Evolutionary conservation across 169 alveolate species (phyloP).

Genomic region (Cystoisospora suis): DNA sequence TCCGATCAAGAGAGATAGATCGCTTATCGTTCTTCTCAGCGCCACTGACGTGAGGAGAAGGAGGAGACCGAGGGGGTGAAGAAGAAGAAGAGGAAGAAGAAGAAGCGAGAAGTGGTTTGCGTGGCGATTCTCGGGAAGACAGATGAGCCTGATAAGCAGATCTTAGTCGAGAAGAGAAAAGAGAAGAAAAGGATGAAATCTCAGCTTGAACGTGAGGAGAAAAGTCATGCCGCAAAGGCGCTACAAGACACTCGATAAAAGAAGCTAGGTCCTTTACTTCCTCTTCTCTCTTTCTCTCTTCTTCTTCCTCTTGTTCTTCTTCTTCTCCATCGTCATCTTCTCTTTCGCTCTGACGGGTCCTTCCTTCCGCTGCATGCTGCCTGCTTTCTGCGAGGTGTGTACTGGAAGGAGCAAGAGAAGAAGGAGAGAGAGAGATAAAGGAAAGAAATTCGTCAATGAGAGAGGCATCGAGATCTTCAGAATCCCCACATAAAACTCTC

Average conservation of each 20-base stretch:
- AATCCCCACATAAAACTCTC: background rate
- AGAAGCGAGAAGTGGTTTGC: too few species aligned
- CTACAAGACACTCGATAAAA: background rate
- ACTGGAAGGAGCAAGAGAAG: background rate
- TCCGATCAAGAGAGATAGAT: too few species aligned
- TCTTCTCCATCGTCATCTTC: background rate
- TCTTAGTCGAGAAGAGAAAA: background rate
- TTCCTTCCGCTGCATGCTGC: too few species aligned
- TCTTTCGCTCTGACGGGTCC: background rate
- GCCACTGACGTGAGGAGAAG: background rate
- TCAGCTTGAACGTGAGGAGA: background rate
- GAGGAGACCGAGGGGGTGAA: background rate
- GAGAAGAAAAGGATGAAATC: background rate
- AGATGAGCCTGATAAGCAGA: too few species aligned
- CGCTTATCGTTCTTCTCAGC: too few species aligned
- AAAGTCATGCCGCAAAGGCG: slow-evolving; percentile 4
- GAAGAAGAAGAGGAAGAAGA: background rate
- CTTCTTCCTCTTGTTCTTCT: background rate
- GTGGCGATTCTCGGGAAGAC: too few species aligned
- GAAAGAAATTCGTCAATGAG: background rate
- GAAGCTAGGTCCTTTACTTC: background rate
- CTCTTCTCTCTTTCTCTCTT: background rate
- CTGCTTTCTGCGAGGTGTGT: background rate
- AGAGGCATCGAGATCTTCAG: background rate
- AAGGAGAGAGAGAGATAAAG: background rate